Evolutionary conservation across 2,329 filamentous ascomycete species (phyloP), one percentile per base, ranked within the genome.

Genomic region (Coleophoma eucalyptorum): DNA sequence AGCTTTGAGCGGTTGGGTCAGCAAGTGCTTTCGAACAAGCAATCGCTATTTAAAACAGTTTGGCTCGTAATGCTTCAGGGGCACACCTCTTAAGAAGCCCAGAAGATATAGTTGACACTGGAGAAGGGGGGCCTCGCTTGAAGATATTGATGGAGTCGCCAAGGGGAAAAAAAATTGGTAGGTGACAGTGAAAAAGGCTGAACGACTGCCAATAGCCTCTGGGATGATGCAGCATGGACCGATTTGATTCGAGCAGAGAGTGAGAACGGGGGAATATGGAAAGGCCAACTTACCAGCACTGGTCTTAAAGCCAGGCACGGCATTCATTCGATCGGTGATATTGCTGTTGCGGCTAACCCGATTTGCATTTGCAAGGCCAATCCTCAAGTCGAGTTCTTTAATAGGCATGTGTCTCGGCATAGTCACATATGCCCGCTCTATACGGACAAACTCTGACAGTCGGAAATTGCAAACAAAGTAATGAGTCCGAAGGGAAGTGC

Each of bases 281-380:
- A 48, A 34, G 47, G 46, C 48, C 31, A 35, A 69, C 80, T 77
- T 66, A 84, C 80, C 80, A 63, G 80, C 76, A 63, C 80, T 83
- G 55, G 79, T 81, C 62, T 77, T 81, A 49, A 84, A 68, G 32
- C 74, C 80, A 3, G 80, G 80, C 40, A 84, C 74, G 38, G 75
- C 70, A 63, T 69, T 81, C 66, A 83, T 73, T 58, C 72, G 73
- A 64, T 80, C 76, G 50, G 74, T 73, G 56, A 81, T 72, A 46
- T 75, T 74, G 56, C 70, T 73, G 26, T 75, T 74, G 56, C 70
- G 72, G 26, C 26, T 26, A 26, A 26, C 26, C 26, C 26, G 6
- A 26, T 26, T 26, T 42, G 37, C 46, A 31, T 44, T 38, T 5
- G 15, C 50, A 26, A 73, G 68, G 54, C 70, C 75, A 49, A 70